These are phyloP conservation scores for Clarireedia hainanense DNA, from an alignment of 2,329 filamentous ascomycete species.

Conservation along the genomic window DNA sequence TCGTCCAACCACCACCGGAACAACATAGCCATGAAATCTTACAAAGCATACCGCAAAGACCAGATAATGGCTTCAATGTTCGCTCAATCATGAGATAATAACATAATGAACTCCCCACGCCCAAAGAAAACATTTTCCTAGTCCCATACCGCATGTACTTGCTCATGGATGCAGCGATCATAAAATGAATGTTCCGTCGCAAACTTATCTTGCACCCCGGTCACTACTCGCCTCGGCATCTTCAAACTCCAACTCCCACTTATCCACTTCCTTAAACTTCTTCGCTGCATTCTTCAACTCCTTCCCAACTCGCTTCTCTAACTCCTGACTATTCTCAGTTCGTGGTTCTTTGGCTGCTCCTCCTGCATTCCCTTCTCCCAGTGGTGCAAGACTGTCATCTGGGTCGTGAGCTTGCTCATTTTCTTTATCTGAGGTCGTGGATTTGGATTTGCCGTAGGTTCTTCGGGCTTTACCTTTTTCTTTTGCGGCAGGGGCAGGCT, in stretches of 20 bases:
- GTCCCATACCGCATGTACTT: no score
- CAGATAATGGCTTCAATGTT: no score
- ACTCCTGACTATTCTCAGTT: slow-evolving; percentile 30
- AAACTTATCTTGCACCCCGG: not conserved
- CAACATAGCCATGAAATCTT: no score
- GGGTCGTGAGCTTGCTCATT: slow-evolving; percentile 36
- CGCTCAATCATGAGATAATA: no score
- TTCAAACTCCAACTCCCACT: slow-evolving; percentile 62
- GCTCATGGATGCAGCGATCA: no score
- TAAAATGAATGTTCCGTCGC: no score
- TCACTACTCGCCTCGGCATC: slow-evolving; percentile 47
- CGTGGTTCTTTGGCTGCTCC: slow-evolving; percentile 11
- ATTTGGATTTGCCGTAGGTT: slow-evolving; percentile 38
- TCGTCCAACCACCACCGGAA: no score
- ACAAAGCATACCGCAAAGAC: no score
- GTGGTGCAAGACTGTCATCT: slow-evolving; percentile 35
- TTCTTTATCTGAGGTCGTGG: slow-evolving; percentile 48
- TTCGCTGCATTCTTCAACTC: slow-evolving; percentile 47
- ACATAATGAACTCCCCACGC: no score
- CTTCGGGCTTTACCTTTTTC: slow-evolving; percentile 20
- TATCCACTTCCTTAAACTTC: slow-evolving; percentile 63
- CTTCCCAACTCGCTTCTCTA: slow-evolving; percentile 34
- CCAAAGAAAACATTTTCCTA: no score
- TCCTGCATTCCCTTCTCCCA: slow-evolving; percentile 33
- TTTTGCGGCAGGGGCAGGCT: slow-evolving; percentile 14